Conservation (phyloP, 1,284 basidiomycete genomes). For the Xerocomus amazonicus region DNA sequence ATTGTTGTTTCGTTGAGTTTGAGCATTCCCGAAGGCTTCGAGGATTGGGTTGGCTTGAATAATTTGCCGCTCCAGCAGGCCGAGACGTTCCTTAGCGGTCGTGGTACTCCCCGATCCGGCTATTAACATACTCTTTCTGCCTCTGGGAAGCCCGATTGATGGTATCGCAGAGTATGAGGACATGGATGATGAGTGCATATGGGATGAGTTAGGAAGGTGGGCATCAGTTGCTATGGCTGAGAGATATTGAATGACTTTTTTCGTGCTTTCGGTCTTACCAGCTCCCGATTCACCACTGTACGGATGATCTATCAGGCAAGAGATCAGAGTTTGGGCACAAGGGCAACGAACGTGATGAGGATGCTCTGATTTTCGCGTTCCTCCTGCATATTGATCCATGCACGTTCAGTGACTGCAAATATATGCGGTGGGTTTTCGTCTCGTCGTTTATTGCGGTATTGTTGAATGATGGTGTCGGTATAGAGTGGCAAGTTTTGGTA, state of each 20-base stretch:
- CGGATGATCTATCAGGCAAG: constrained; percentile 2
- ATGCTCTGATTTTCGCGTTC: constrained; percentile 98
- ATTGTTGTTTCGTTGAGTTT: constrained; percentile 98
- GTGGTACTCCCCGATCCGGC: constrained; percentile 44
- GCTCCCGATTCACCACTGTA: constrained; percentile 95
- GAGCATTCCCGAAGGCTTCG: constrained; percentile 98
- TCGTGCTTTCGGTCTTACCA: constrained; percentile 99
- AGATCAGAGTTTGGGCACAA: not conserved
- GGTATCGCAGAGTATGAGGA: constrained; percentile 53
- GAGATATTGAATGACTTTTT: constrained; percentile 99
- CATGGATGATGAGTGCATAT: constrained; percentile 54
- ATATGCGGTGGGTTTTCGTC: constrained; percentile 98
- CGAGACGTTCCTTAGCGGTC: constrained; percentile 68
- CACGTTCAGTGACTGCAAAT: constrained; percentile 95
- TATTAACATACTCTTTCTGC: constrained; percentile 44
- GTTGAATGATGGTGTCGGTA: constrained; percentile 86
- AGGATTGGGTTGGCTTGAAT: constrained; percentile 97
- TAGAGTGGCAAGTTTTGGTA: constrained; percentile 94
- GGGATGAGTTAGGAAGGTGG: constrained; percentile 57
- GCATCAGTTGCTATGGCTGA: constrained; percentile 92
- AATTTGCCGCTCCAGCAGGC: constrained; percentile 93
- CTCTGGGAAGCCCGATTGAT: constrained; percentile 56
- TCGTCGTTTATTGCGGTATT: constrained; percentile 88
- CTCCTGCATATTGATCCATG: constrained; percentile 98
- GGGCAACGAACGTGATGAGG: constrained; percentile 82